These are phyloP conservation scores for Athelia sp. DNA, from an alignment of 1,284 basidiomycete genomes.

Conservation along the genomic window DNA sequence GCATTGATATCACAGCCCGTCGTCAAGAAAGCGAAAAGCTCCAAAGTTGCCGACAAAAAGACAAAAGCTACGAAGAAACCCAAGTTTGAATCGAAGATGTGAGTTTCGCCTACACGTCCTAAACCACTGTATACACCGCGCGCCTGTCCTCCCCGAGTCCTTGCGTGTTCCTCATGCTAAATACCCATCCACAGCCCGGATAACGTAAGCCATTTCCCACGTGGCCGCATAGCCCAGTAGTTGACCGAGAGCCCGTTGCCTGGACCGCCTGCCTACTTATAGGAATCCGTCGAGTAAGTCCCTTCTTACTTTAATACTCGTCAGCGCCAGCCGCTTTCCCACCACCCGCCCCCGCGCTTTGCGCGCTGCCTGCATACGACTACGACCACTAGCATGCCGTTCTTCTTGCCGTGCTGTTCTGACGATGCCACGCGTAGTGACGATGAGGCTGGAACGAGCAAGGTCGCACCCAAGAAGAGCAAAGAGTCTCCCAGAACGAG, in stretches of 20 bases:
- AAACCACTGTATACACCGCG: too few species aligned
- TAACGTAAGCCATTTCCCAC: background rate
- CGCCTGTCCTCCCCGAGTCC: too few species aligned
- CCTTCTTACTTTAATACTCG: background rate
- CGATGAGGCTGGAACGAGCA: conserved; percentile 26
- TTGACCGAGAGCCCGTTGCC: background rate
- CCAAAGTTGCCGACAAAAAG: too few species aligned
- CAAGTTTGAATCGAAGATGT: too few species aligned
- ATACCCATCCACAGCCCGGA: background rate
- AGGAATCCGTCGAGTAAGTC: conserved; percentile 1
- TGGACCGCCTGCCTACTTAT: background rate
- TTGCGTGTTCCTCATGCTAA: too few species aligned
- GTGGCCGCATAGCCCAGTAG: background rate
- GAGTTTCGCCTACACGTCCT: too few species aligned
- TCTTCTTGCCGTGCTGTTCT: conserved; percentile 21
- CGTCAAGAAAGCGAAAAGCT: too few species aligned
- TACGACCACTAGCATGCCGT: background rate
- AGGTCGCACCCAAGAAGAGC: conserved; percentile 13
- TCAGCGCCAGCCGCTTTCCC: background rate
- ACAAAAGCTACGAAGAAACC: too few species aligned
- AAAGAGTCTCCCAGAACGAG: conserved; percentile 8
- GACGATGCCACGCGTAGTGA: conserved; percentile 37
- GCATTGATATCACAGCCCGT: too few species aligned
- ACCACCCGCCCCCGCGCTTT: background rate
- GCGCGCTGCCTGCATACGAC: background rate